A percentile compares a stretch with the other conserved stretches of the same genome.
Conservation (phyloP, 306 rosid genomes). For the Inga laurina region DNA sequence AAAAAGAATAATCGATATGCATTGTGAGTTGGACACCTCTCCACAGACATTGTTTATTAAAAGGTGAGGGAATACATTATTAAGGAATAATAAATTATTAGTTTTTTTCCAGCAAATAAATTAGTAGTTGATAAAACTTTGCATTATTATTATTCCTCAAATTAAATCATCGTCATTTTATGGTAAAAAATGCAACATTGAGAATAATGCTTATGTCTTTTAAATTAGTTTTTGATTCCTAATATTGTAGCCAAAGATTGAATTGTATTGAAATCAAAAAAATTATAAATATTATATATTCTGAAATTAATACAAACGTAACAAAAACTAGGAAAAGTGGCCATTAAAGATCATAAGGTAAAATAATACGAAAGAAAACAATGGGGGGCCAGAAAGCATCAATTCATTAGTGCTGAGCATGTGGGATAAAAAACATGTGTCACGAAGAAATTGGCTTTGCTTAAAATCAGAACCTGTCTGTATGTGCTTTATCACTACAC, state of each 20-base stretch:
- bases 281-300: background rate
- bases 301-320: background rate
- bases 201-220: too few species aligned
- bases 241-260: background rate
- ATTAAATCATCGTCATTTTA: background rate
- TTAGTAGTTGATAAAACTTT: background rate
- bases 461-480: constrained; percentile 35
- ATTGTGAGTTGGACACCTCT: constrained; percentile 16
- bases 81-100: constrained; percentile 7
- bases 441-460: constrained; percentile 36
- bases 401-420: constrained; percentile 47
- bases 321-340: background rate
- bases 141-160: constrained; percentile 18
- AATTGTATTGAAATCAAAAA: background rate
- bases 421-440: constrained; percentile 36
- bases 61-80: background rate
- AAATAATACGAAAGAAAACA: constrained; percentile 35
- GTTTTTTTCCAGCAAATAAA: background rate
- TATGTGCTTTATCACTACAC: constrained; percentile 45
- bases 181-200: background rate
- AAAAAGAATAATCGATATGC: constrained; percentile 1
- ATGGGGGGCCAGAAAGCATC: constrained; percentile 43
- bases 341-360: background rate
- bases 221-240: background rate
- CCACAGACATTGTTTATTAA: background rate